Conservation (phyloP, 257 asterid species). For the Ilex asprella region DNA sequence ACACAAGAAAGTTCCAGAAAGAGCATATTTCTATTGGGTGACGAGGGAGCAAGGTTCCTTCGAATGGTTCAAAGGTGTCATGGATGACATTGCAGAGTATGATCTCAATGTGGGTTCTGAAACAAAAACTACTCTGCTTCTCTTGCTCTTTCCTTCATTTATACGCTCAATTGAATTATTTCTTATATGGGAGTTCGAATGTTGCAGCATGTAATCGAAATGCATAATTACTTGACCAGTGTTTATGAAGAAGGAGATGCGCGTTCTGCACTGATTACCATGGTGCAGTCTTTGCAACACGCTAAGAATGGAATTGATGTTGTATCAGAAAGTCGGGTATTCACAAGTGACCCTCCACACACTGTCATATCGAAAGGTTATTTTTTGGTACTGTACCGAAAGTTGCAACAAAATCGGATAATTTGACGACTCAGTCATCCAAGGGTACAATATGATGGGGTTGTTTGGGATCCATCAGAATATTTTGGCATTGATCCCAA, state of each 20-base stretch:
- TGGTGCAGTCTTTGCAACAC: slow-evolving; percentile 94
- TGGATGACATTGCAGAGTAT: slow-evolving; percentile 88
- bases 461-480: too few species aligned
- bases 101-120: slow-evolving; percentile 49
- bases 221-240: slow-evolving; percentile 91
- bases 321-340: slow-evolving; percentile 79
- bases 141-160: not conserved
- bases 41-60: slow-evolving; percentile 94
- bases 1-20: slow-evolving; percentile 36
- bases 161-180: not conserved
- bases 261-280: slow-evolving; percentile 81
- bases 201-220: slow-evolving; percentile 69
- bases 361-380: too few species aligned
- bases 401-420: too few species aligned
- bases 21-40: slow-evolving; percentile 94
- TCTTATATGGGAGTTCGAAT: not conserved
- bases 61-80: slow-evolving; percentile 94
- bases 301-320: slow-evolving; percentile 89
- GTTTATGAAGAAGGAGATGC: slow-evolving; percentile 96
- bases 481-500: too few species aligned
- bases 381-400: too few species aligned
- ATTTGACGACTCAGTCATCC: too few species aligned
- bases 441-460: too few species aligned
- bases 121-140: not conserved
- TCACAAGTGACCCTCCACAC: not conserved